Base-by-base conservation (phyloP, 2,329 filamentous ascomycete genomes). In the Neoscytalidium dimidiatum region DNA sequence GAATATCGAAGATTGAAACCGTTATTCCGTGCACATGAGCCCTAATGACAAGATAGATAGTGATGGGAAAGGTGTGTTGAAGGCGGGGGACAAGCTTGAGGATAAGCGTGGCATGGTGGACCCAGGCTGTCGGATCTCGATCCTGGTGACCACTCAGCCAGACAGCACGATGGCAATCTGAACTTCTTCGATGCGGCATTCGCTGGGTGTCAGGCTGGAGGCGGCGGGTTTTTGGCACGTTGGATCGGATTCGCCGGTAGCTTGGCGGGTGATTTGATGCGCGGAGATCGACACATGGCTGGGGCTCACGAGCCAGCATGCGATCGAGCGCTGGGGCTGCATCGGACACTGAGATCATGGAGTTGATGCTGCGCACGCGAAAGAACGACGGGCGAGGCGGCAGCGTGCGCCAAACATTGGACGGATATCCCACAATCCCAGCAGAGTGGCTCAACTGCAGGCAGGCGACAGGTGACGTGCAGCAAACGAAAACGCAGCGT, bases 391-490 rank as follows among this genome's bases (percentile, higher is more conserved):
- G 51, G 9, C 6, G 5, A 23, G 21, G 35, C 35, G 49, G 53
- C 35, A 11, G 21, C 6, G 19, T 13, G 44, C 8, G 43, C 19
- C 11, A 48, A 28, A 17, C 23, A 52, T 33, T 31, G 28, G 49
- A 6, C n/a, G 31, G 28, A 8, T 26, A 48, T n/a, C n/a, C n/a
- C n/a, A 23, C 44, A 26, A 21, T 17, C 19, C 21, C 33, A 19
- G n/a, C 51, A 21, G 28, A 35, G 26, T 31, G 48, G 23, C 14
- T 21, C 44, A 23, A 21, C 23, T 17, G 14, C 38, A 11, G 14
- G 4, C 53, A 58, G 35, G 13, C n/a, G 35, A 28, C 53, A 23
- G 56, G 56, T 60, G 56, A 60, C 41, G 56, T 19, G 56, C 35
- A 44, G 53, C 53, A 44, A 28, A 11, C 38, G 31, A 56, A 38